Evolutionary conservation across 805 yeast species (phyloP), one percentile per base, ranked within the genome.

Genomic region (Yamadazyma sp.): DNA sequence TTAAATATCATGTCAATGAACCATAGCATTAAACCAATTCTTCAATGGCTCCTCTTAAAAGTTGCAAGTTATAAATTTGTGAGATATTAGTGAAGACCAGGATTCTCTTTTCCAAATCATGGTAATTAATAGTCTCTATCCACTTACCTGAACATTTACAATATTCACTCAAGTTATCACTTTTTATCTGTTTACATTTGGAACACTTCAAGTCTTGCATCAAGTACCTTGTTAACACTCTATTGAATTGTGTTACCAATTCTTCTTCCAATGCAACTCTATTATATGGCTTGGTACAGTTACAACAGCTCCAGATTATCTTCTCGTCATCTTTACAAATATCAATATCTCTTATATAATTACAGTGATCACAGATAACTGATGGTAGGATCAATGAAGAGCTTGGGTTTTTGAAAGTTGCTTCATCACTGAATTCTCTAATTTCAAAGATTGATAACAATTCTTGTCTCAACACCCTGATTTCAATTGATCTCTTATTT

Each of bases 131-230:
- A 0, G 85, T 77, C 31, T 76, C 80, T 4, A 58, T 65, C 96
- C 95, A 88, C 11, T 60, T 55, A 7, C 99, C 99, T 0, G 98
- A 91, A 55, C 98, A 93, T 14, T 75, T 60, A 58, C 98, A 94
- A 55, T 78, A 78, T 20, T 68, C 68, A 21, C 87, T 73, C 74
- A 93, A 69, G 43, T 82, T 80, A 47, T 76, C 81, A 23, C 75
- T 78, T 48, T 78, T 77, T 38, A 86, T 65, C 38, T 67, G 75
- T 17, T 75, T 70, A 59, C 98, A 93, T 52, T 85, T 87, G 12
- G 64, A 53, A 58, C 99, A 93, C 47, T 74, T 76, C 48, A 84
- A 65, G 57, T 91, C 98, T 59, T 93, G 99, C 15, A 74, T 65
- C 54, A 77, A 76, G 57, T 74, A 93, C 34, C 68, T 61, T n/a